Base-by-base conservation (phyloP, 495 filamentous ascomycete genomes). In the Podospora pseudocomata region DNA sequence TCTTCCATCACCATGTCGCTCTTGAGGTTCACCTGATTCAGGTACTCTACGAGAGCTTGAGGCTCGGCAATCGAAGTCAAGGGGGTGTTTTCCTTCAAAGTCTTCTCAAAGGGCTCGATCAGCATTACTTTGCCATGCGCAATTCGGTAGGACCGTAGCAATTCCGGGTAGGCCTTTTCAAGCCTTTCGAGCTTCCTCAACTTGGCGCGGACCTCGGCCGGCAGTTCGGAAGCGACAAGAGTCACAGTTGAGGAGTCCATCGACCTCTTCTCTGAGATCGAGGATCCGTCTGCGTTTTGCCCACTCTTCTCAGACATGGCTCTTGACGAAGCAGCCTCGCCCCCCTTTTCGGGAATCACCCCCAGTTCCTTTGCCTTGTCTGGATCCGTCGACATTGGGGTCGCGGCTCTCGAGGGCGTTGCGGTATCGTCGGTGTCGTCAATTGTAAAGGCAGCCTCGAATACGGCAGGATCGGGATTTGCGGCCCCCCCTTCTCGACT, bases 91-190 rank as follows among this genome's bases (percentile, higher is more conserved):
- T 99, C 95, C 73, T 90, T 90, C 7, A 99, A 83, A 2, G 90
- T 87, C 60, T 91, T 91, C 80, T 99, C 95, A 73, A 99, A 98
- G 0, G 91, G 90, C 73, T 97, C 95, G 73, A 98, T 96, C 2
- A 89, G 85, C 5, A 88, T 83, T 32, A 92, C 91, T 32, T 92
- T 88, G 32, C 92, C 88, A 79, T 98, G 95, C 4, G 94, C 94
- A 61, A 91, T 87, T 61, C 92, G 88, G 77, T 99, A 99, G 2
- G 93, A 95, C 55, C 92, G 90, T 63, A 98, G 83, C 0, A 99
- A 85, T 72, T 98, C 95, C 75, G 90, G 86, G 77, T 97, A 97
- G 71, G 89, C 90, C 7, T 87, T 81, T 72, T 97, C 93, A n/a
- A 97, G 75, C 74, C 91, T 97, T 63, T 93, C 92, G 34, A 97